Percentiles rank a stretch among this genome's conserved stretches.
Evolutionary conservation across 148 eudicot species (phyloP).

Genomic region (Talinum fruticosum): DNA sequence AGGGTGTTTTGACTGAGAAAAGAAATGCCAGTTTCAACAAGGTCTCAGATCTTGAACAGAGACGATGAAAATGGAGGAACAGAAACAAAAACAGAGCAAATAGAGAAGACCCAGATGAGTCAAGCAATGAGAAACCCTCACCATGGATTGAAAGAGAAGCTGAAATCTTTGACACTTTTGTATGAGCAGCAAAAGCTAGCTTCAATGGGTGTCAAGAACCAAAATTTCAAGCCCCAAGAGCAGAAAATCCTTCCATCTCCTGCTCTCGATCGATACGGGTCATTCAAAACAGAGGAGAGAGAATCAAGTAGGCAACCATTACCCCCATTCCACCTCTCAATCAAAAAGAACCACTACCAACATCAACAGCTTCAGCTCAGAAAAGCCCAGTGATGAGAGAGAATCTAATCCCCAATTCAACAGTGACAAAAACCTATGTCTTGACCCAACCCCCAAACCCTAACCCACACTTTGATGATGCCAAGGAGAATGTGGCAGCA

Average conservation of each 20-base stretch:
- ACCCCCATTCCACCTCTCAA: conserved; percentile 14
- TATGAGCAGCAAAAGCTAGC: conserved; percentile 77
- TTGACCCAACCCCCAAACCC: conserved; percentile 37
- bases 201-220: conserved; percentile 41
- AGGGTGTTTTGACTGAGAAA: not conserved
- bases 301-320: conserved; percentile 19
- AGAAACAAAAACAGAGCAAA: conserved; percentile 19
- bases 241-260: conserved; percentile 35
- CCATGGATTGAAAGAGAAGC: conserved; percentile 81
- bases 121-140: conserved; percentile 60
- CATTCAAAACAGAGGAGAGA: conserved; percentile 16
- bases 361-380: not conserved
- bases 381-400: conserved; percentile 42
- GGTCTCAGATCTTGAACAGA: conserved; percentile 50
- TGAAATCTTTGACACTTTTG: conserved; percentile 60
- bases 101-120: conserved; percentile 30
- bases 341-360: conserved; percentile 1
- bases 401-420: conserved; percentile 39
- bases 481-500: conserved; percentile 50
- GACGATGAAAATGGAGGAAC: conserved; percentile 32
- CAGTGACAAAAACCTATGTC: conserved; percentile 46
- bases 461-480: conserved; percentile 16
- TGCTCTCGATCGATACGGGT: conserved; percentile 36
- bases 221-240: conserved; percentile 24
- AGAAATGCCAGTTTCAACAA: conserved; percentile 82